Evolutionary conservation across 139 green algal genomes (phyloP), one percentile per base, ranked within the genome.

Genomic region (Gonium pectorale): DNA sequence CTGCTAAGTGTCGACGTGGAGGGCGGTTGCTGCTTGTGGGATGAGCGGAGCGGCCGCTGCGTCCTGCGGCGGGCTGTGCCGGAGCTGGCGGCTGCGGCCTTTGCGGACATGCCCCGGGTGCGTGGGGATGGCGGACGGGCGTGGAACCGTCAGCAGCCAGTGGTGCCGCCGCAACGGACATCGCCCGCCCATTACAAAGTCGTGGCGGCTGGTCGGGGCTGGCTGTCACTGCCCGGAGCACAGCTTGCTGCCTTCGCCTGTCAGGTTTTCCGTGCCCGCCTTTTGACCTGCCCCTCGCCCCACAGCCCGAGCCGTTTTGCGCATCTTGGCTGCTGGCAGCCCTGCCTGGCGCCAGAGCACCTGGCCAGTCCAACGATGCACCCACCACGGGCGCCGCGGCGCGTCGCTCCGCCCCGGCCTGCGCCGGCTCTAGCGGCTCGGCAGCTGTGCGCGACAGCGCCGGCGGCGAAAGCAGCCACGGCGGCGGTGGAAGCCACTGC

Each of bases 321-420:
- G 40, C 67, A 4, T 7, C 26, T 2, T 80, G 72, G 72, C 72
- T 80, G 26, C 72, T 80, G 52, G 72, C 72, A 4, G 72, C 52
- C 8, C 19, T 80, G 72, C 72, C 72, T 31, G n/a, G n/a, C 17
- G 7, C 71, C 33, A n/a, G n/a, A n/a, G n/a, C n/a, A n/a, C n/a
- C n/a, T n/a, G n/a, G n/a, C n/a, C n/a, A n/a, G n/a, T n/a, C n/a
- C n/a, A n/a, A n/a, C n/a, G n/a, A n/a, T n/a, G n/a, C n/a, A n/a
- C n/a, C n/a, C n/a, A n/a, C n/a, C n/a, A n/a, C n/a, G n/a, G n/a
- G n/a, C n/a, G n/a, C n/a, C n/a, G 24, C 9, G 56, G 56, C 24
- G 56, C 56, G 3, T 8, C 11, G 2, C 19, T 26, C 56, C 8
- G 56, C 56, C 26, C 56, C 2, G 56, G 11, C 13, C 46, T 15